These are phyloP conservation scores for Cadophora luteo-olivacea DNA, from an alignment of 2,329 filamentous ascomycete species.

Conservation along the genomic window DNA sequence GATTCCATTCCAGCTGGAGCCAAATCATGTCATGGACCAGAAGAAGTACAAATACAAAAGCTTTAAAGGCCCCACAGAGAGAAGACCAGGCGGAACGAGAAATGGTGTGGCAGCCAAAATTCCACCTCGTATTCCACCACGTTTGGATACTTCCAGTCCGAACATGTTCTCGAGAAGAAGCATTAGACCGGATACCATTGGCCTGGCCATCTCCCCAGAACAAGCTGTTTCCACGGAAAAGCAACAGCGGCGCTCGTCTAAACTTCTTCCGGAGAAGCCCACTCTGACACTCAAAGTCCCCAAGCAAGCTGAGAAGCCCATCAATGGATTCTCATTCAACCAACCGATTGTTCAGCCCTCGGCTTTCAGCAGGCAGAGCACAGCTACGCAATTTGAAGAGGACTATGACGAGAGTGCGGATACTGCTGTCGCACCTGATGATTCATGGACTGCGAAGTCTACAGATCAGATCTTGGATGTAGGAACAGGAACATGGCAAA, in stretches of 20 bases:
- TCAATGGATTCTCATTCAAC: constrained; percentile 26
- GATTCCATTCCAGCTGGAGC: constrained; percentile 42
- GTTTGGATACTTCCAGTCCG: constrained; percentile 38
- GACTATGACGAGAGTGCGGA: constrained; percentile 36
- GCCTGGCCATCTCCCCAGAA: constrained; percentile 43
- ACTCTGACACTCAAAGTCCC: constrained; percentile 40
- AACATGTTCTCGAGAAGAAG: constrained; percentile 44
- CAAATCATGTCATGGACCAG: constrained; percentile 31
- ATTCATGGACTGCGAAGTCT: constrained; percentile 27
- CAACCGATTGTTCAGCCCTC: constrained; percentile 26
- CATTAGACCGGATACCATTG: constrained; percentile 40
- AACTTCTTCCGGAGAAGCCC: constrained; percentile 43
- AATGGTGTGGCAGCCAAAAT: constrained; percentile 37
- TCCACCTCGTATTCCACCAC: constrained; percentile 36
- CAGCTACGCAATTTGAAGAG: constrained; percentile 44
- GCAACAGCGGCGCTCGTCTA: constrained; percentile 37
- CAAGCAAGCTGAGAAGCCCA: constrained; percentile 16
- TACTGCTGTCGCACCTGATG: constrained; percentile 26
- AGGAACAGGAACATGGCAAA: constrained; percentile 29
- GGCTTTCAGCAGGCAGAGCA: constrained; percentile 37
- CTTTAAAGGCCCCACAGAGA: constrained; percentile 30
- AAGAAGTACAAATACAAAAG: constrained; percentile 29
- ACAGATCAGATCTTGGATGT: constrained; percentile 25
- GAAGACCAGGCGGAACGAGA: constrained; percentile 35
- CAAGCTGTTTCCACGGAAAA: constrained; percentile 21